phyloP scores from a whole-genome alignment of 306 rosid genomes.

The Cicer chorassanicum region DNA sequence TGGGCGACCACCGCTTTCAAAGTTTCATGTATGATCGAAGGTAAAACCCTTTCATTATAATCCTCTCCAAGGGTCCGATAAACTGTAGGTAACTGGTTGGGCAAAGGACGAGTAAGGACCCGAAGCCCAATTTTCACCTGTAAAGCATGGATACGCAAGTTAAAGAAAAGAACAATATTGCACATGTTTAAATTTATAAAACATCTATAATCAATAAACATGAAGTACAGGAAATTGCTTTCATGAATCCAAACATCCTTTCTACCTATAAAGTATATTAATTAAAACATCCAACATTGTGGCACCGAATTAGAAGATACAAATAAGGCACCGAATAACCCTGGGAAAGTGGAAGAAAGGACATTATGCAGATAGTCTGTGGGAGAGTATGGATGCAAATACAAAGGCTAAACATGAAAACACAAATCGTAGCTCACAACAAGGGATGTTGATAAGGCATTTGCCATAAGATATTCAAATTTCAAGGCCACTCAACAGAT shows the following conservation, averaged over 20 bases:
- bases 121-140: constrained; percentile 91
- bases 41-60: constrained; percentile 71
- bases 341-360: constrained; percentile 18
- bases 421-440: constrained; percentile 2
- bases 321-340: constrained; percentile 11
- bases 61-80: constrained; percentile 81
- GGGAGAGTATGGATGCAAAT: background rate
- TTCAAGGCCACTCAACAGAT: background rate
- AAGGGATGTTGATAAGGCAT: background rate
- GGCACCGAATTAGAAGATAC: constrained; percentile 5
- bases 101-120: constrained; percentile 81
- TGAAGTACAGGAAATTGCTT: constrained; percentile 52
- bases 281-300: background rate
- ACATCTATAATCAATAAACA: background rate
- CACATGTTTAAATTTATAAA: background rate
- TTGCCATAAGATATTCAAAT: constrained; percentile 18
- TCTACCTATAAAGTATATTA: background rate
- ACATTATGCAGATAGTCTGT: constrained; percentile 19
- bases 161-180: background rate
- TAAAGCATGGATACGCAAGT: constrained; percentile 8
- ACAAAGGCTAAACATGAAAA: constrained; percentile 31
- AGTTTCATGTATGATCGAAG: constrained; percentile 89
- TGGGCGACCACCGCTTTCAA: constrained; percentile 92
- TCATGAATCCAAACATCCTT: constrained; percentile 21
- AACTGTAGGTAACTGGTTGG: constrained; percentile 65